These are phyloP conservation scores for Plasmodium reichenowi DNA, from an alignment of 169 alveolate genomes.

Conservation along the genomic window DNA sequence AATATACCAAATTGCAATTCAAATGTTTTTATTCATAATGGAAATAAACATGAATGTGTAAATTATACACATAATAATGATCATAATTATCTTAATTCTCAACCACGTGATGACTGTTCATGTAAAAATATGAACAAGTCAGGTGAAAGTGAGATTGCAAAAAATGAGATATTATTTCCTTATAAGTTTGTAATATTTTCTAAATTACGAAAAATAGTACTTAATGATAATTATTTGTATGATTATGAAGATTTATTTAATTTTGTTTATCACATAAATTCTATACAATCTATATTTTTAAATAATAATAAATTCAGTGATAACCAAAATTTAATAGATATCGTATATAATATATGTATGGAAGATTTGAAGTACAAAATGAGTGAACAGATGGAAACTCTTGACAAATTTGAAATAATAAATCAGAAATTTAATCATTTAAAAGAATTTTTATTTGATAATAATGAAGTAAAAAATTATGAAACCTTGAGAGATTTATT, in stretches of 20 bases:
- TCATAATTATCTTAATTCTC: neutral
- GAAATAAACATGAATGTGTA: too few relatives aligned
- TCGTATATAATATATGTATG: constrained; percentile 31
- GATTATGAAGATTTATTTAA: constrained; percentile 64
- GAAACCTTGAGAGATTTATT: constrained; percentile 69
- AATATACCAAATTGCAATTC: too few relatives aligned
- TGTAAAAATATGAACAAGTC: neutral
- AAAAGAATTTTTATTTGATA: constrained; percentile 62
- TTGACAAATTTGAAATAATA: constrained; percentile 23
- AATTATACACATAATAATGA: too few relatives aligned
- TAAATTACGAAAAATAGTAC: constrained; percentile 50
- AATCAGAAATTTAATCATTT: constrained; percentile 50
- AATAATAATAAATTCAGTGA: constrained; percentile 55
- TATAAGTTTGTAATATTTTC: neutral
- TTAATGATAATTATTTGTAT: constrained; percentile 59
- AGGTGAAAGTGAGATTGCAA: neutral
- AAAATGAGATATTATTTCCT: neutral
- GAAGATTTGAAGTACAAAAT: neutral
- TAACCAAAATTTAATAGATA: constrained; percentile 22
- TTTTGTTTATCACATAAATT: constrained; percentile 20
- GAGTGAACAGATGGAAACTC: neutral
- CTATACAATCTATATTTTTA: constrained; percentile 33
- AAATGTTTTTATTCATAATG: too few relatives aligned
- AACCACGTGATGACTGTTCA: neutral
- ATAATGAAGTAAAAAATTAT: constrained; percentile 42